phyloP scores from a whole-genome alignment of 768 basidiomycete species.

The Kwoniella dendrophila region DNA sequence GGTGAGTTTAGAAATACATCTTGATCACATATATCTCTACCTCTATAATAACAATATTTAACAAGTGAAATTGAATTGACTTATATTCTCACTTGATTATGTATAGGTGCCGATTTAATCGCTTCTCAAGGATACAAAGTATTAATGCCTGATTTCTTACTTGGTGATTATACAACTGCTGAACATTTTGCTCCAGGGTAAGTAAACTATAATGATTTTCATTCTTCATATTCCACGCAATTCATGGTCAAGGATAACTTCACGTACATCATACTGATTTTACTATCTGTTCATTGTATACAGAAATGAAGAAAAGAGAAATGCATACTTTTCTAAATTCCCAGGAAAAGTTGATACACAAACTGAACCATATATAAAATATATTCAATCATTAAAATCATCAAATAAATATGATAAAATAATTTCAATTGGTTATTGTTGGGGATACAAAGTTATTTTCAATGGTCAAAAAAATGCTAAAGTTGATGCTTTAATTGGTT shows the following conservation, averaged over 20 bases:
- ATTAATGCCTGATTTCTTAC: conserved; percentile 70
- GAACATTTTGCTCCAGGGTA: conserved; percentile 60
- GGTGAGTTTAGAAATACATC: conserved; percentile 31
- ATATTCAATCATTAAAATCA: conserved; percentile 28
- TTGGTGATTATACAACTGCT: conserved; percentile 60
- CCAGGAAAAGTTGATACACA: conserved; percentile 60
- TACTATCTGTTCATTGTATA: conserved; percentile 56
- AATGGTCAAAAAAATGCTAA: conserved; percentile 15
- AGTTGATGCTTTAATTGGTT: conserved; percentile 56
- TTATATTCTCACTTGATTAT: not conserved
- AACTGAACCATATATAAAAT: conserved; percentile 15
- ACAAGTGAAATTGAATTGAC: too few relatives aligned
- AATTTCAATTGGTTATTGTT: conserved; percentile 49
- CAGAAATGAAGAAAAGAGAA: conserved; percentile 56
- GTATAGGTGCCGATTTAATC: conserved; percentile 66
- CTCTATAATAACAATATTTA: conserved; percentile 7
- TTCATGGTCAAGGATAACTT: conserved; percentile 27
- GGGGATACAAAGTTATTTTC: conserved; percentile 42
- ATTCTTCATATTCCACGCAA: conserved; percentile 37
- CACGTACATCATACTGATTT: conserved; percentile 56
- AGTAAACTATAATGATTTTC: conserved; percentile 39
- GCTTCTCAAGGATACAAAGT: conserved; percentile 64
- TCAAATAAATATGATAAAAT: conserved; percentile 22
- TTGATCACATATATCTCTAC: not conserved
- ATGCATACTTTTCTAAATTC: conserved; percentile 61